Percentiles rank a stretch among this genome's conserved stretches.
Evolutionary conservation across 805 yeast species (phyloP).

Genomic region (Pichia sporocuriosa): DNA sequence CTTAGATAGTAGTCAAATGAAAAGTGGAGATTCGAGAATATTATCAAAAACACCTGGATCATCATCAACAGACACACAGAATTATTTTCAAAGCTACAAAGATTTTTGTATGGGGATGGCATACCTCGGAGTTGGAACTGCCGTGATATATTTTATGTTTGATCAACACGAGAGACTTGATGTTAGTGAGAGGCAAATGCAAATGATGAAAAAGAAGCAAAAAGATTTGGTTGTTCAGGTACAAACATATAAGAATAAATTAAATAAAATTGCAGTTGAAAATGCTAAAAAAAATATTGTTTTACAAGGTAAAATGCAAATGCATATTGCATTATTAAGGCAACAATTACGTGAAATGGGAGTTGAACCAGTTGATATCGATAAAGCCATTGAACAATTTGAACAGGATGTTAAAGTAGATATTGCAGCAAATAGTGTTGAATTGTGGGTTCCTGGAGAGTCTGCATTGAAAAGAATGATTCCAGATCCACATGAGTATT

Average conservation of each 20-base stretch:
- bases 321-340: slow-evolving; percentile 61
- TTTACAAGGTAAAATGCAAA: slow-evolving; percentile 51
- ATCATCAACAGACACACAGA: background rate
- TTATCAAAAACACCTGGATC: background rate
- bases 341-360: slow-evolving; percentile 55
- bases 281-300: slow-evolving; percentile 43
- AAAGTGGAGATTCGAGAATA: too few relatives aligned
- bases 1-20: too few relatives aligned
- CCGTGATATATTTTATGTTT: slow-evolving; percentile 8
- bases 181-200: slow-evolving; percentile 21
- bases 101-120: slow-evolving; percentile 12
- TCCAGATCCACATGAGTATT: slow-evolving; percentile 60
- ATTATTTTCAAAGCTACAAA: slow-evolving; percentile 6
- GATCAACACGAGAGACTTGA: slow-evolving; percentile 21
- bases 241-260: slow-evolving; percentile 43
- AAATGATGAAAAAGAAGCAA: slow-evolving; percentile 21
- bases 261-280: slow-evolving; percentile 45
- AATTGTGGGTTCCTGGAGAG: slow-evolving; percentile 56
- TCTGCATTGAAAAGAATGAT: slow-evolving; percentile 41
- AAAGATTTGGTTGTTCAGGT: slow-evolving; percentile 41
- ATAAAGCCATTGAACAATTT: slow-evolving; percentile 46
- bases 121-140: slow-evolving; percentile 10
- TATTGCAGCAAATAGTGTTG: slow-evolving; percentile 47
- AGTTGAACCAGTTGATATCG: slow-evolving; percentile 49
- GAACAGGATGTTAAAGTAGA: slow-evolving; percentile 54